Base-by-base conservation (phyloP, 2,329 filamentous ascomycete genomes). In the Diaporthe australafricana region DNA sequence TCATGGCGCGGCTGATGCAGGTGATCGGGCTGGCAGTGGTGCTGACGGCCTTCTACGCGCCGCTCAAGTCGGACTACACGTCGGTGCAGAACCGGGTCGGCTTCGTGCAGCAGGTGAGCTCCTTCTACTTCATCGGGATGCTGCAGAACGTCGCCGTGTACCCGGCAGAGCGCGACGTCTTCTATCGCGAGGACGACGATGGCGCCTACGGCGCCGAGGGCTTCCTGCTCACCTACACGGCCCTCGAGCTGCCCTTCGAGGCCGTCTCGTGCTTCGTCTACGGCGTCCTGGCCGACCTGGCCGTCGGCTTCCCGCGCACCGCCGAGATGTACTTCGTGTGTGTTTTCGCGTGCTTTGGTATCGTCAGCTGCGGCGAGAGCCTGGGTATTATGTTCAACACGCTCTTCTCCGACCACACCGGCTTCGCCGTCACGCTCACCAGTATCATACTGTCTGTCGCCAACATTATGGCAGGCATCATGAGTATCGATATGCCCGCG, bases 311-410 rank as follows among this genome's bases (percentile, higher is more conserved):
- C 14, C 87, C 91, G 7, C 86, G 89, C 40, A 92, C 90, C 0
- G 86, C 83, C 0, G 83, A 86, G 72, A 89, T 93, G 79, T 93
- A 92, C 79, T 93, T 94, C 76, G 87, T 92, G 52, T 85, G 87
- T 66, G 86, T 89, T 2, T 93, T 92, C 80, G 89, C 91, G 75
- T 90, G 90, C 74, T 94, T 95, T 77, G 92, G 90, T 75, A 89
- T 95, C 69, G 91, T 94, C 20, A 91, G 85, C 68, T 94, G 92
- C 77, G 93, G 93, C 32, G 93, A 95, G 83, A 92, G 90, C 68
- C 78, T 95, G 1, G 93, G 93, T 0, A 94, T 95, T 77, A 90
- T 94, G 83, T 95, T 95, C 84, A 94, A 94, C 82, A 94, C 92
- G 0, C 82, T 95, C 11, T 93, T 94, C 79, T 83, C 83, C 42